phyloP scores from a whole-genome alignment of 352 stramenopile genomes.

The Pythium scleroteichum region DNA sequence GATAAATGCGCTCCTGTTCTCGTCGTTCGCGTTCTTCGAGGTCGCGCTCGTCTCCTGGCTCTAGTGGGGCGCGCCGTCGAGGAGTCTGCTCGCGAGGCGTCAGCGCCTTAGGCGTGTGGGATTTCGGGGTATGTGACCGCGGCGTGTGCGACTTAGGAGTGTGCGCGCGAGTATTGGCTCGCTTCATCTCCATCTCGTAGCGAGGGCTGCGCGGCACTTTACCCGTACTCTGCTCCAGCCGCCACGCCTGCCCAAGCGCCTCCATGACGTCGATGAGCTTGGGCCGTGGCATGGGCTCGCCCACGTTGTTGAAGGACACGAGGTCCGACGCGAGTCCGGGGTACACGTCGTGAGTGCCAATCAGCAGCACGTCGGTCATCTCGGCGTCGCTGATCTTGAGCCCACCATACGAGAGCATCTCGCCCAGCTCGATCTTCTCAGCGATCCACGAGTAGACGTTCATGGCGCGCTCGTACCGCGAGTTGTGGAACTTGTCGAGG shows the following conservation, averaged over 20 bases:
- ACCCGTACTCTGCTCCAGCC: constrained; percentile 12
- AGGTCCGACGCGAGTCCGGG: constrained; percentile 12
- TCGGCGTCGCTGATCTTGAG: constrained; percentile 24
- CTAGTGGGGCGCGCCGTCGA: constrained; percentile 8
- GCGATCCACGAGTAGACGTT: constrained; percentile 27
- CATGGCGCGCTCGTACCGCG: constrained; percentile 22
- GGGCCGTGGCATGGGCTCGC: constrained; percentile 21
- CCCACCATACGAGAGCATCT: constrained; percentile 24
- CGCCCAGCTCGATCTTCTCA: constrained; percentile 23
- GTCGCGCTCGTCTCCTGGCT: constrained; percentile 4
- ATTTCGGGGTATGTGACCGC: background rate
- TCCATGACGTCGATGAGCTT: constrained; percentile 22
- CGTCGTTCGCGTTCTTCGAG: constrained; percentile 12
- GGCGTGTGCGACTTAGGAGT: background rate
- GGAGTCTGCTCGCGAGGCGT: constrained; percentile 2
- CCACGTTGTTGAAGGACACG: constrained; percentile 20
- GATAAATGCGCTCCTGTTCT: constrained; percentile 7
- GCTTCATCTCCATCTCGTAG: constrained; percentile 8
- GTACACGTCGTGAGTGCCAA: constrained; percentile 18
- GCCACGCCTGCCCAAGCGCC: constrained; percentile 14
- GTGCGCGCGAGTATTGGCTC: background rate
- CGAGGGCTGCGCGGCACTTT: constrained; percentile 5
- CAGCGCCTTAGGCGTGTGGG: background rate
- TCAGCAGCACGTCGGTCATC: constrained; percentile 24
- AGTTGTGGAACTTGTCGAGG: constrained; percentile 20